Percentiles rank a stretch among this genome's conserved stretches.
These are phyloP conservation scores for Cyclotella sp. DNA, from an alignment of 108 stramenopile species.

Conservation along the genomic window DNA sequence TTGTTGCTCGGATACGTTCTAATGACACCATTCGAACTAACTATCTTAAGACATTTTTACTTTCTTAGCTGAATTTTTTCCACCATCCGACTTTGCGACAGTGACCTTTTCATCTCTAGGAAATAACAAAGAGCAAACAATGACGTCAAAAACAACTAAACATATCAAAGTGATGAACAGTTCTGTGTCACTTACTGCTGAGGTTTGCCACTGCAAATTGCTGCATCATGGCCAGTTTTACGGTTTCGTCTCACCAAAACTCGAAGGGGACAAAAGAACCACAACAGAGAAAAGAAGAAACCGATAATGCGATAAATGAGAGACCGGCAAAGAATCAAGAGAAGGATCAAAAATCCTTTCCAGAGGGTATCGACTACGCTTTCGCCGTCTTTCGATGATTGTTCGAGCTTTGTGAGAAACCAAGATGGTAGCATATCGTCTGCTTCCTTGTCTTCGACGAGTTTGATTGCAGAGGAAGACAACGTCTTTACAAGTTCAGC, in stretches of 20 bases:
- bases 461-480: slow-evolving; percentile 19
- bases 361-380: slow-evolving; percentile 29
- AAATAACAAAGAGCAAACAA: not conserved
- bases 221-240: slow-evolving; percentile 10
- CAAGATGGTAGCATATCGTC: slow-evolving; percentile 34
- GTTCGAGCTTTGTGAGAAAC: slow-evolving; percentile 9
- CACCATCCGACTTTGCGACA: too few species aligned
- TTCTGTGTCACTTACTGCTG: slow-evolving; percentile 2
- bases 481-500: slow-evolving; percentile 24
- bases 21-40: too few species aligned
- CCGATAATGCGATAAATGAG: slow-evolving; percentile 31
- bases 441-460: slow-evolving; percentile 34
- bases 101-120: not conserved
- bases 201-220: not conserved
- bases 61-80: too few species aligned
- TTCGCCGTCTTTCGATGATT: slow-evolving; percentile 31
- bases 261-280: slow-evolving; percentile 58
- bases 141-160: not conserved
- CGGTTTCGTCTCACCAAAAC: slow-evolving; percentile 24
- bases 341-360: slow-evolving; percentile 27
- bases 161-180: not conserved
- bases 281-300: slow-evolving; percentile 26
- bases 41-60: too few species aligned
- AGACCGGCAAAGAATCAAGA: slow-evolving; percentile 37
- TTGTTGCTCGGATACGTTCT: too few species aligned